A percentile compares a stretch with the other conserved stretches of the same genome.
Evolutionary conservation across 148 eudicot genomes (phyloP).

Genomic region (Rhododendron henanense): DNA sequence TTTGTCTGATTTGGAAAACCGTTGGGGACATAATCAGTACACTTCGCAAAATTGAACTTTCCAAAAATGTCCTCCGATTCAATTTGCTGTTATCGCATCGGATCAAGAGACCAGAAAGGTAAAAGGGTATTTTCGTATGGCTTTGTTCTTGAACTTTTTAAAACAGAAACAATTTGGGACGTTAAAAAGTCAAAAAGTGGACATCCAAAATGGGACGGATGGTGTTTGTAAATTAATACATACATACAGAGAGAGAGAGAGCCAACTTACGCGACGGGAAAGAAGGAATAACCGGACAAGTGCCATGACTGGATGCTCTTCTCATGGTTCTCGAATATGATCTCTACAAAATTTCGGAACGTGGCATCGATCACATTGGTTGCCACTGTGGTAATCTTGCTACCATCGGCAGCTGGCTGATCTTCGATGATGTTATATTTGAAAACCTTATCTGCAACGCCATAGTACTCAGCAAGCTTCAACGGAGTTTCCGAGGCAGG

Average conservation of each 20-base stretch:
- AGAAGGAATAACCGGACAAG: conserved; percentile 37
- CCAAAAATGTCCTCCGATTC: too few species aligned
- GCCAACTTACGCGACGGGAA: conserved; percentile 32
- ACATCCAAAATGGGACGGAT: background rate
- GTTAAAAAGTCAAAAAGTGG: too few species aligned
- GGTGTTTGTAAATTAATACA: background rate
- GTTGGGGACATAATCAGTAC: background rate
- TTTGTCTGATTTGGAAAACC: background rate
- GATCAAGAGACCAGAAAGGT: background rate
- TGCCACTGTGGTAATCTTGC: background rate
- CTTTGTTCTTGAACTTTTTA: background rate
- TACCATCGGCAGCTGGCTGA: conserved; percentile 25
- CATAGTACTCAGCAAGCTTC: conserved; percentile 58
- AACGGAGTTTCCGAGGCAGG: conserved; percentile 37
- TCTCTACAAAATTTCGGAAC: conserved; percentile 28
- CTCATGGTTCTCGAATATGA: conserved; percentile 38
- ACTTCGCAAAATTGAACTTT: background rate
- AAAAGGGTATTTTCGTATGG: background rate
- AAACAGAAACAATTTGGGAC: background rate
- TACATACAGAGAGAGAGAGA: background rate
- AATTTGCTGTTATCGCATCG: background rate
- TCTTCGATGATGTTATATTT: conserved; percentile 42
- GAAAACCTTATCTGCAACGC: conserved; percentile 36
- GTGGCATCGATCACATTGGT: conserved; percentile 29
- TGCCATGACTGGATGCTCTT: conserved; percentile 36